These are phyloP conservation scores for Xylariaceae sp. DNA, from an alignment of 2,329 filamentous ascomycete genomes.

Conservation along the genomic window DNA sequence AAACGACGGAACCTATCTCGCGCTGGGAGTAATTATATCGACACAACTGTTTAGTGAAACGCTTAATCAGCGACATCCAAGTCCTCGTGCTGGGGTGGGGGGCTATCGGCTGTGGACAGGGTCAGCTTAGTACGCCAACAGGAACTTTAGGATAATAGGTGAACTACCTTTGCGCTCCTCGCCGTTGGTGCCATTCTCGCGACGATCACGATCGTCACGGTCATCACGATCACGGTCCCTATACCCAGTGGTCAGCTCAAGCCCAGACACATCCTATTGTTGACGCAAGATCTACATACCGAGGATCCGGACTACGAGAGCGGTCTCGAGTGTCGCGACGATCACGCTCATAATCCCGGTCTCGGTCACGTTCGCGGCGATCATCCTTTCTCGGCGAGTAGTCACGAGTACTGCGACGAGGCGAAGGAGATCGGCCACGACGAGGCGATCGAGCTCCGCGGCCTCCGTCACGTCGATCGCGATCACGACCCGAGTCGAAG, in stretches of 20 bases:
- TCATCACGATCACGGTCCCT: conserved; percentile 59
- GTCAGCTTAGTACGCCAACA: conserved; percentile 19
- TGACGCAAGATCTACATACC: conserved; percentile 24
- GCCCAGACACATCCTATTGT: neutral
- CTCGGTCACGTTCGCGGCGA: conserved; percentile 69
- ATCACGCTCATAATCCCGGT: conserved; percentile 52
- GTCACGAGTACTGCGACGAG: conserved; percentile 70
- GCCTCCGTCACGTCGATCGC: conserved; percentile 53
- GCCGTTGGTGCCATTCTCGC: conserved; percentile 74
- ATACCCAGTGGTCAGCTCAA: conserved; percentile 7
- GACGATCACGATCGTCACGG: conserved; percentile 67
- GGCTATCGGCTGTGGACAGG: conserved; percentile 59
- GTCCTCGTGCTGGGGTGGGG: conserved; percentile 83
- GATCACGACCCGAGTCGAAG: conserved; percentile 86
- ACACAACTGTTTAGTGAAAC: conserved; percentile 18
- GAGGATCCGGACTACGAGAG: conserved; percentile 62
- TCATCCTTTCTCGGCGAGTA: conserved; percentile 89
- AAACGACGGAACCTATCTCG: conserved; percentile 10
- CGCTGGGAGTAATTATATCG: conserved; percentile 4
- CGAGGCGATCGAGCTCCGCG: conserved; percentile 59
- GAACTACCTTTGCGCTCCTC: conserved; percentile 81
- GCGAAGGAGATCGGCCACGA: conserved; percentile 70
- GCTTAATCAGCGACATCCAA: conserved; percentile 84
- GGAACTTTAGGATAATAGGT: conserved; percentile 12
- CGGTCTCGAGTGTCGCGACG: conserved; percentile 59